Conservation (phyloP, 139 green algal genomes). For the Zygnema cylindricum region DNA sequence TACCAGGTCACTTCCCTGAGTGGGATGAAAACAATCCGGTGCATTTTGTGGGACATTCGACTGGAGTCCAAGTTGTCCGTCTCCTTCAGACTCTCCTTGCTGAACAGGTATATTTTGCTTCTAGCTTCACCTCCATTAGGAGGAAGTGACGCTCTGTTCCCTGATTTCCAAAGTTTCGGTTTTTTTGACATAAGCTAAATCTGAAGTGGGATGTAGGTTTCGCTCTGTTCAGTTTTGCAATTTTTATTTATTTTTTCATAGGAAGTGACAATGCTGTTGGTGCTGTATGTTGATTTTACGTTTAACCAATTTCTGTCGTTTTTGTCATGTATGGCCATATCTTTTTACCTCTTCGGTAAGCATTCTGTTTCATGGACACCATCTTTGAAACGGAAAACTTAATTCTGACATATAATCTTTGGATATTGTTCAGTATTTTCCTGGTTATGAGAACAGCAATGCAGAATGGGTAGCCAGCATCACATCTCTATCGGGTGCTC, state of each 20-base stretch:
- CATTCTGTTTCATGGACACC: too few species aligned
- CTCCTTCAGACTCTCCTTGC: constrained; percentile 51
- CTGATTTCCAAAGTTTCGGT: too few species aligned
- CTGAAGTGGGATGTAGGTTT: neutral
- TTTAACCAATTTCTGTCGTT: too few species aligned
- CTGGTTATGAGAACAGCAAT: constrained; percentile 33
- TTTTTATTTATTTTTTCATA: too few species aligned
- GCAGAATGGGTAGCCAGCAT: constrained; percentile 54
- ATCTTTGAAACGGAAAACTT: too few species aligned
- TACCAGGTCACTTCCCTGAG: constrained; percentile 33
- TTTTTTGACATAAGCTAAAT: neutral
- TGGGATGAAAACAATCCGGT: constrained; percentile 56
- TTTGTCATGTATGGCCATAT: too few species aligned
- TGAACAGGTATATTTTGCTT: constrained; percentile 37
- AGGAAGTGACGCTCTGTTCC: neutral
- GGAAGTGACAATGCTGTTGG: too few species aligned
- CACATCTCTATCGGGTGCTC: constrained; percentile 54
- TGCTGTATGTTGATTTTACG: too few species aligned
- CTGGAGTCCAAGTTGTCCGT: constrained; percentile 48
- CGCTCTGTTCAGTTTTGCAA: neutral
- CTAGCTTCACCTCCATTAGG: neutral
- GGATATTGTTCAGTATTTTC: too few species aligned
- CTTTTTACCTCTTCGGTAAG: too few species aligned
- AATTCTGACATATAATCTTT: too few species aligned
- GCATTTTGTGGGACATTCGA: constrained; percentile 58